Conservation (phyloP, 2,329 filamentous ascomycete genomes). For the Cladosporium colombiae region DNA sequence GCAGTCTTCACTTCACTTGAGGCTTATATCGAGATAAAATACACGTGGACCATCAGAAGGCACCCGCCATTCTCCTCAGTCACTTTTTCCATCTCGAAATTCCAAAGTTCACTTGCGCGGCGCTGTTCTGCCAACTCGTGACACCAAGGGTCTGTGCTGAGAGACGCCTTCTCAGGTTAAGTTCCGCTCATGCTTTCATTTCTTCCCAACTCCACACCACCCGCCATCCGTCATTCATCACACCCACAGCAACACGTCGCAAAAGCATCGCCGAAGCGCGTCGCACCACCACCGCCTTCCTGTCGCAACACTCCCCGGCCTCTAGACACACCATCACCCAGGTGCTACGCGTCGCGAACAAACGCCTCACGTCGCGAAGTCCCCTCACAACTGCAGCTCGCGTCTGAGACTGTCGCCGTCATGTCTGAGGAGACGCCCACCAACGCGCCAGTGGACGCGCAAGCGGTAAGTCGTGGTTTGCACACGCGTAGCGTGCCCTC, state of each 20-base stretch:
- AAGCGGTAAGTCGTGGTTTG: slow-evolving; percentile 29
- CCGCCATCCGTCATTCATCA: slow-evolving; percentile 18
- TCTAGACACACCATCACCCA: slow-evolving; percentile 9
- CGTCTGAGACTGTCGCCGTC: slow-evolving; percentile 23
- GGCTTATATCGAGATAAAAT: slow-evolving; percentile 23
- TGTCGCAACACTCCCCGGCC: background rate
- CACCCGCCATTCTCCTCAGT: slow-evolving; percentile 29
- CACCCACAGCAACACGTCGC: slow-evolving; percentile 11
- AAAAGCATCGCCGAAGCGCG: slow-evolving; percentile 19
- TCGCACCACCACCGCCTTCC: slow-evolving; percentile 9
- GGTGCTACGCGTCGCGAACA: slow-evolving; percentile 18
- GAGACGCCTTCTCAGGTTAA: slow-evolving; percentile 11
- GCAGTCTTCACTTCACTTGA: slow-evolving; percentile 10
- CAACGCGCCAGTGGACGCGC: slow-evolving; percentile 31
- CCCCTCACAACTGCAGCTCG: slow-evolving; percentile 1
- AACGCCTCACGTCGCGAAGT: slow-evolving; percentile 20
- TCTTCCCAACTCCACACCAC: slow-evolving; percentile 19
- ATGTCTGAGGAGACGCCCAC: slow-evolving; percentile 37
- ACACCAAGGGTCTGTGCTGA: slow-evolving; percentile 10
- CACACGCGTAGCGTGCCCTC: slow-evolving; percentile 11
- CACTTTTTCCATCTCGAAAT: slow-evolving; percentile 22
- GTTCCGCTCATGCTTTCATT: slow-evolving; percentile 19
- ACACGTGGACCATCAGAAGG: slow-evolving; percentile 31
- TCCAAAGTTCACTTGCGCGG: slow-evolving; percentile 2
- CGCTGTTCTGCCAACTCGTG: slow-evolving; percentile 13